Percentiles rank a stretch among this genome's conserved stretches.
Evolutionary conservation across 1,139 yeast genomes (phyloP).

Genomic region (Martiniozyma asiatica): DNA sequence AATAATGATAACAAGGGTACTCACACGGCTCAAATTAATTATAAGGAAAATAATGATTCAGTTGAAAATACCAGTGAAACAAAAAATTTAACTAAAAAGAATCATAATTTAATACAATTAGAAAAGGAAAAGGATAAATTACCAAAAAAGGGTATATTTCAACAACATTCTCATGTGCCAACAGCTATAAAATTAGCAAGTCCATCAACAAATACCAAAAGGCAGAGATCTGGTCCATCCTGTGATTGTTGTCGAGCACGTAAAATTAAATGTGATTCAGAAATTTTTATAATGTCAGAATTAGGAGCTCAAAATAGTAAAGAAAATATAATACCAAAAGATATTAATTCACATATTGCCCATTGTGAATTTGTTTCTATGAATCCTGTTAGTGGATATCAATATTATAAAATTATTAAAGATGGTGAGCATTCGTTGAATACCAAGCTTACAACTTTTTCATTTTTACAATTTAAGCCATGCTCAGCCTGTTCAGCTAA

Average conservation of each 20-base stretch:
- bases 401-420: constrained; percentile 18
- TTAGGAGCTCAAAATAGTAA: constrained; percentile 11
- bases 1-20: too few relatives aligned
- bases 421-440: constrained; percentile 10
- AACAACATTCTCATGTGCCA: neutral
- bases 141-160: too few relatives aligned
- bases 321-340: constrained; percentile 2
- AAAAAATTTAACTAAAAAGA: neutral
- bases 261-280: constrained; percentile 68
- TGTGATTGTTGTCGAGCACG: constrained; percentile 64
- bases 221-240: constrained; percentile 62
- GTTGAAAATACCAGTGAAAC: neutral
- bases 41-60: too few relatives aligned
- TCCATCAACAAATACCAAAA: constrained; percentile 19
- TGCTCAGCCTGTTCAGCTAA: constrained; percentile 39
- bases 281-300: constrained; percentile 27
- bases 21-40: too few relatives aligned
- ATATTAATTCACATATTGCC: constrained; percentile 16
- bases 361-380: constrained; percentile 19
- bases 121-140: neutral
- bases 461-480: constrained; percentile 34
- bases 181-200: constrained; percentile 20
- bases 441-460: constrained; percentile 12
- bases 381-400: constrained; percentile 14
- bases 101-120: too few relatives aligned